Percentiles rank a stretch among this genome's conserved stretches.
phyloP scores from a whole-genome alignment of 108 stramenopile genomes.

The Pseudonitzschia multistriata region DNA sequence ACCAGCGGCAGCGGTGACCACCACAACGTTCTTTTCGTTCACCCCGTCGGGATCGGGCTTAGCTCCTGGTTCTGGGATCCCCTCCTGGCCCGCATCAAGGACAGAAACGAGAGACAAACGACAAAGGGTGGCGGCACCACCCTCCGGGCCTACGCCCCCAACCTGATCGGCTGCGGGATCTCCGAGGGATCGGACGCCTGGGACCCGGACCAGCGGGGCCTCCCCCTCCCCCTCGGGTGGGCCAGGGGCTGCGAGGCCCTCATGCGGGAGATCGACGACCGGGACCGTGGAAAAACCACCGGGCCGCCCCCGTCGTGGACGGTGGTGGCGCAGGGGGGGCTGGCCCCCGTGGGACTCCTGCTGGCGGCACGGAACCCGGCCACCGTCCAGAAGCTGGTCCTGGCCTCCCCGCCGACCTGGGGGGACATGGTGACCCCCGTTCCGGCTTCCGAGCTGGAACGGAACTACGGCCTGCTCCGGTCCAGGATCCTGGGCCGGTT shows the following conservation, averaged over 20 bases:
- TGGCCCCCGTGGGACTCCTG: conserved; percentile 60
- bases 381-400: conserved; percentile 34
- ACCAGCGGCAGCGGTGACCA: conserved; percentile 7
- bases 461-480: conserved; percentile 57
- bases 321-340: conserved; percentile 64
- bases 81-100: not conserved
- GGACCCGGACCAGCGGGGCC: conserved; percentile 41
- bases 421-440: conserved; percentile 54
- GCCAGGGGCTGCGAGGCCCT: conserved; percentile 54
- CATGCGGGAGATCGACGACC: conserved; percentile 14
- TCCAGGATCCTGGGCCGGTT: conserved; percentile 43
- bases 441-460: conserved; percentile 42
- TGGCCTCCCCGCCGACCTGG: conserved; percentile 64
- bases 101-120: conserved; percentile 34
- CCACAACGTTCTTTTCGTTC: conserved; percentile 43
- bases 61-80: conserved; percentile 66
- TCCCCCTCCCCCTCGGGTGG: conserved; percentile 64
- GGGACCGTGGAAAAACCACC: not conserved
- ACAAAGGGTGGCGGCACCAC: conserved; percentile 26
- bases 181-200: conserved; percentile 50
- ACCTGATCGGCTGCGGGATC: conserved; percentile 75
- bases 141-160: conserved; percentile 38
- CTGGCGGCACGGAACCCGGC: conserved; percentile 57
- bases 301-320: conserved; percentile 19
- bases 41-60: conserved; percentile 72